Evolutionary conservation across 352 stramenopile genomes (phyloP), one percentile per base, ranked within the genome.

Genomic region (Globisporangium spinosum): DNA sequence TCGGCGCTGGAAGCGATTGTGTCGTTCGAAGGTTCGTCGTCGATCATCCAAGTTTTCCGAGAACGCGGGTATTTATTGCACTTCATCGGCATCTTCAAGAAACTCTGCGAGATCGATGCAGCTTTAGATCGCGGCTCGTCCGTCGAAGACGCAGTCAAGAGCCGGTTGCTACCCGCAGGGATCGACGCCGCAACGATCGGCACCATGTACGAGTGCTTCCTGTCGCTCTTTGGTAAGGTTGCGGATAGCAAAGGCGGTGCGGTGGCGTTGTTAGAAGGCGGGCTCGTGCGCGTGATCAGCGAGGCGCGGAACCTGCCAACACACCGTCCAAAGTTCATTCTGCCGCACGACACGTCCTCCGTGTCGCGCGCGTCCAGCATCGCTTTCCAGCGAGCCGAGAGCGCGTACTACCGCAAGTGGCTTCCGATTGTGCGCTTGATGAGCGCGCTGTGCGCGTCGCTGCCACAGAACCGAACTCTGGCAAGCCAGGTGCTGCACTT

Each of bases 131-230:
- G 75, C 10, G 77, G 70, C 40, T 71, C 72, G 35, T 75, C 68
- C 5, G 69, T 65, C n/a, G 71, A 82, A 49, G 63, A 68, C 32
- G 78, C 69, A 49, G 69, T 79, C 40, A 82, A 77, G 65, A 89
- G 65, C 34, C 81, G 70, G n/a, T 71, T 77, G 29, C 72, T 89
- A 35, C 76, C 68, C 2, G 67, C 69, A 3, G 82, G 78, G 25
- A 77, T 93, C 57, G 85, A 91, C 66, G 65, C 77, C 1, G 77
- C 81, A 23, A 91, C 86, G 12, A 85, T 93, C 66, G 84, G 84
- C 47, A 89, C 85, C 0, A 90, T 94, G 69, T 91, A 93, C 74
- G 83, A 91, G 68, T 91, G 83, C 54, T 90, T 94, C 27, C 70
- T 95, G 55, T 95, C 87, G 59, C 81, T 95, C 22, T 93, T 94